Conservation (phyloP, 83 land plant species). For the Isoetes engelmannii region DNA sequence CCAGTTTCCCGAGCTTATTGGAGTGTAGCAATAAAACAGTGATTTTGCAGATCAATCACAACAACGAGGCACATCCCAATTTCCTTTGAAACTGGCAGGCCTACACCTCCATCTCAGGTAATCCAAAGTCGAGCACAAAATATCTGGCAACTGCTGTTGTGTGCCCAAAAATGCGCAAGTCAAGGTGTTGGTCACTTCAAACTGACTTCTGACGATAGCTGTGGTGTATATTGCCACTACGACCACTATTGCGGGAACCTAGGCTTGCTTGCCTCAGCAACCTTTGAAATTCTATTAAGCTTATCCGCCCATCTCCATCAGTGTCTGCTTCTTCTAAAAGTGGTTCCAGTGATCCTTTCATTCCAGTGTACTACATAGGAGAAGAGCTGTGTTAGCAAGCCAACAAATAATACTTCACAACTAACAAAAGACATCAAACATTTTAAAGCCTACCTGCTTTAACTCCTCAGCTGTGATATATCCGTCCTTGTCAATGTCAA, state of each 20-base stretch:
- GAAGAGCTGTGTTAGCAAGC: not conserved
- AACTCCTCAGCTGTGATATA: conserved; percentile 87
- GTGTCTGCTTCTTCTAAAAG: conserved; percentile 5
- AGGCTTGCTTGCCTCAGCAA: conserved; percentile 5
- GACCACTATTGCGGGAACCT: conserved; percentile 2
- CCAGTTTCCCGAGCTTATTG: too few species aligned
- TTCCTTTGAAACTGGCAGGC: too few species aligned
- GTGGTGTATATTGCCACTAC: not conserved
- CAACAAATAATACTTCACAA: not conserved
- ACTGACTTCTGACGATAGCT: too few species aligned
- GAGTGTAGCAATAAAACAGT: too few species aligned
- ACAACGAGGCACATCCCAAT: too few species aligned
- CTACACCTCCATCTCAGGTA: too few species aligned
- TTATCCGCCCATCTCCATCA: conserved; percentile 15
- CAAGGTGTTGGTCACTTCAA: too few species aligned
- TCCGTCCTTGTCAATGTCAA: conserved; percentile 90
- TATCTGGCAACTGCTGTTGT: too few species aligned
- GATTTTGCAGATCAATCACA: too few species aligned
- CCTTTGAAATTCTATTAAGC: conserved; percentile 2
- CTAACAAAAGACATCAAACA: not conserved
- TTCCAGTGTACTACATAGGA: conserved; percentile 8
- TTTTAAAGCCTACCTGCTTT: conserved; percentile 45
- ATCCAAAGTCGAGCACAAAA: too few species aligned
- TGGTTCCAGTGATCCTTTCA: conserved; percentile 6
- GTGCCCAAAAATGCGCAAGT: too few species aligned